Evolutionary conservation across 768 basidiomycete species (phyloP), one percentile per base, ranked within the genome.

Genomic region (Boletus bicolor): DNA sequence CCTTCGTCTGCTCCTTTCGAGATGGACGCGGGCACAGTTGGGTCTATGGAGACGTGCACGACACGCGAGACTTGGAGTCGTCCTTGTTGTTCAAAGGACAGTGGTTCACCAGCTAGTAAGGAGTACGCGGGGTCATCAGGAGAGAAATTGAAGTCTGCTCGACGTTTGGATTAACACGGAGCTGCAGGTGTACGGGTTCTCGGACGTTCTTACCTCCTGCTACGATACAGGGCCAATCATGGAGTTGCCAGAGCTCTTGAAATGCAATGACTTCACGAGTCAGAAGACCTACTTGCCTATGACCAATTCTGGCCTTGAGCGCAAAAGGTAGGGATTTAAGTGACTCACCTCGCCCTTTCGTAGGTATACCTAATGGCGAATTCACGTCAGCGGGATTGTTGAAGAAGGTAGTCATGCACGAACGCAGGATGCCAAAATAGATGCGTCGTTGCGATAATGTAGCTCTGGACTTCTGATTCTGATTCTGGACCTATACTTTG

Each of bases 391-490:
- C 11, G 7, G 30, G n/a, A 26, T 8, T 34, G 21, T 51, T 11
- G 21, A 42, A 26, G n/a, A 52, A 37, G 8, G 9, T 30, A 8
- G 36, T 51, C 4, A 32, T 36, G 21, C 30, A 75, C 81, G 55
- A 72, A 93, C 85, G 79, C 81, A 6, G 93, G 93, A 72, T 96
- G 93, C 95, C 95, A 98, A 71, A 97, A 98, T 24, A 96, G 75
- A 74, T 98, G 95, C 0, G 94, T 94, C 1, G 95, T 97, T 3
- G 84, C 91, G 14, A 95, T 74, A 39, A 96, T 73, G 35, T 92
- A 70, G 5, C 93, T 91, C 38, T 76, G 72, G 7, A 65, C 38
- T 15, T 44, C 45, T 55, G 41, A 51, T 15, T 44, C 45, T 55
- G 41, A 51, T 28, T 73, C 63, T 15, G 75, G 62, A 9, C 70